Evolutionary conservation across 345 rosid species (phyloP), one percentile per base, ranked within the genome.

Genomic region (Ceriops tagal): DNA sequence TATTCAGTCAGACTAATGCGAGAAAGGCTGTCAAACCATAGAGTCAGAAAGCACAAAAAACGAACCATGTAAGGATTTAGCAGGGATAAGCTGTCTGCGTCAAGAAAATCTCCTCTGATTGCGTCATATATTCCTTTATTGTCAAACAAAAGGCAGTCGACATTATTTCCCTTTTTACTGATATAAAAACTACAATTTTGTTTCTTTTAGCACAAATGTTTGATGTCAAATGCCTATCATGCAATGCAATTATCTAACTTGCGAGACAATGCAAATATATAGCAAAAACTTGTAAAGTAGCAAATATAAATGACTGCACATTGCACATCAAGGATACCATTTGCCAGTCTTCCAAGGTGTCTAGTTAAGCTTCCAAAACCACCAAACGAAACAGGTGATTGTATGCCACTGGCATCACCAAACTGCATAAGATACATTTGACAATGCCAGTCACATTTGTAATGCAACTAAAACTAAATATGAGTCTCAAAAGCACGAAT

Each of bases 351-450:
- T 30, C 83, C 86, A 27, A 91, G 88, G 71, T 93, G 97, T 82
- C 98, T 87, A 8, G 98, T 89, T 81, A 93, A 84, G 87, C 98
- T 93, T 78, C 96, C 98, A 68, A 93, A 93, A 76, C 98, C 98
- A 16, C 98, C 98, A 69, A 93, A 93, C 46, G 97, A 93, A 73
- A 93, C 98, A 66, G 98, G 98, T 51, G 98, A 93, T 35, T 93
- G 98, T 72, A 93, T 89, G 65, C 98, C 98, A 32, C 98, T 93
- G 65, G 98, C 98, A 81, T 93, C 98, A 78, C 98, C 98, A 69
- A 89, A 91, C 98, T 93, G 86, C 80, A 79, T n/a, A 75, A 65
- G 65, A 73, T 65, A 66, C 64, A 71, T 56, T 28, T 26, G 39
- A 68, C 61, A 67, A 34, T 24, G 51, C 63, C 62, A 62, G 61